Evolutionary conservation across 2,329 filamentous ascomycete genomes (phyloP).

Genomic region (Penicillium sp.): DNA sequence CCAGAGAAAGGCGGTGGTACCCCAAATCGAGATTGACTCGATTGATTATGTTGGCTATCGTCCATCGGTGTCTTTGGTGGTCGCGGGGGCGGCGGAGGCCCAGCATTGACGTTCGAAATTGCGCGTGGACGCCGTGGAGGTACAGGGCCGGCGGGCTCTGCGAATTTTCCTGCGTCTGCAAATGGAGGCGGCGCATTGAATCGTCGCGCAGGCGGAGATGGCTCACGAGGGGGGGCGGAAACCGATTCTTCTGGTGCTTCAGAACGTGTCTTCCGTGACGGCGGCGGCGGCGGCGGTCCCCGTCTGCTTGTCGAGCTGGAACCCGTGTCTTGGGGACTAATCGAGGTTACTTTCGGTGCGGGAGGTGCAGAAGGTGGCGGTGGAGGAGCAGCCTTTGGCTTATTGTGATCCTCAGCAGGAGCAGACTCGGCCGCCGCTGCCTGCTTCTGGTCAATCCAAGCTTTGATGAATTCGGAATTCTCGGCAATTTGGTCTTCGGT

Average conservation of each 20-base stretch:
- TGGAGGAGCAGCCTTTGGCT: conserved; percentile 58
- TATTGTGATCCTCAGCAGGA: conserved; percentile 48
- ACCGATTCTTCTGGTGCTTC: conserved; percentile 58
- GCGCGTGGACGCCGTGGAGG: conserved; percentile 52
- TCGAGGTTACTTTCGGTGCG: conserved; percentile 42
- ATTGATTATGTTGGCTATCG: conserved; percentile 56
- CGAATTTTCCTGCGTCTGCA: conserved; percentile 85
- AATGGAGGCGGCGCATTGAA: conserved; percentile 87
- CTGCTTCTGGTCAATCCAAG: conserved; percentile 65
- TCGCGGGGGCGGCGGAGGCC: conserved; percentile 66
- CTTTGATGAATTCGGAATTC: conserved; percentile 67
- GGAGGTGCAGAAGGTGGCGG: conserved; percentile 58
- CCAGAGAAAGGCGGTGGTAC: conserved; percentile 79
- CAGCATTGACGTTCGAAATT: conserved; percentile 52
- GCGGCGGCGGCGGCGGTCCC: conserved; percentile 61
- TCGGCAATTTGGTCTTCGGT: conserved; percentile 67
- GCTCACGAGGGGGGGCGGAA: conserved; percentile 65
- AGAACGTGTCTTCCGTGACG: conserved; percentile 47
- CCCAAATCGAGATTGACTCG: conserved; percentile 58
- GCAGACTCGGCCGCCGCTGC: conserved; percentile 47
- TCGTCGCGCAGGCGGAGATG: conserved; percentile 57
- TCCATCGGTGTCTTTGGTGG: conserved; percentile 71
- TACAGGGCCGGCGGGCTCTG: conserved; percentile 53
- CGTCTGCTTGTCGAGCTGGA: conserved; percentile 51
- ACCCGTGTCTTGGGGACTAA: conserved; percentile 64